phyloP scores from a whole-genome alignment of 768 basidiomycete species.

The Russula abietina region DNA sequence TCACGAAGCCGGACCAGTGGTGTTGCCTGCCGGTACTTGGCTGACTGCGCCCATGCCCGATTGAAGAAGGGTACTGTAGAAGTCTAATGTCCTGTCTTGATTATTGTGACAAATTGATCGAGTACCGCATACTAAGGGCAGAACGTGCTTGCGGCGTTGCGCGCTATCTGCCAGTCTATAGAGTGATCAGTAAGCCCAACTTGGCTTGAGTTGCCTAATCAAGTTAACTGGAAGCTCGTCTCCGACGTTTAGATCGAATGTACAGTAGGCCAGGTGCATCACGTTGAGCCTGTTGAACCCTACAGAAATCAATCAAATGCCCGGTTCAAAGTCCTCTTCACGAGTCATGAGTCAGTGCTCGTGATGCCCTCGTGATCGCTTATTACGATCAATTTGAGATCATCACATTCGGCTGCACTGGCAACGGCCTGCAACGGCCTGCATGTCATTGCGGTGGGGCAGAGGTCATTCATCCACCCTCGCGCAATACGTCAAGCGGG shows the following conservation, averaged over 20 bases:
- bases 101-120: neutral
- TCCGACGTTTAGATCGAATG: neutral
- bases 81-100: neutral
- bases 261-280: neutral
- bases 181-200: neutral
- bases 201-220: neutral
- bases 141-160: slow-evolving; percentile 20
- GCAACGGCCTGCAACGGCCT: neutral
- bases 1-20: neutral
- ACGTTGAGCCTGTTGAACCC: neutral
- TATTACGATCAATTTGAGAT: neutral
- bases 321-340: neutral
- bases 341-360: neutral
- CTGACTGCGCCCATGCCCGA: neutral
- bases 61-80: neutral
- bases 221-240: neutral
- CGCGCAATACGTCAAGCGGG: neutral
- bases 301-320: neutral
- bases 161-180: neutral
- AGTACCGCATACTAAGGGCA: slow-evolving; percentile 1
- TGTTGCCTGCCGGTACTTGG: slow-evolving; percentile 1
- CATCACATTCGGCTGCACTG: neutral
- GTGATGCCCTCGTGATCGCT: neutral
- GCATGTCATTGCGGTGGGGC: neutral
- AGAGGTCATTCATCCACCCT: neutral